Evolutionary conservation across 176 grass and related monocot species (phyloP).

Genomic region (Miscanthus lutarioriparius): DNA sequence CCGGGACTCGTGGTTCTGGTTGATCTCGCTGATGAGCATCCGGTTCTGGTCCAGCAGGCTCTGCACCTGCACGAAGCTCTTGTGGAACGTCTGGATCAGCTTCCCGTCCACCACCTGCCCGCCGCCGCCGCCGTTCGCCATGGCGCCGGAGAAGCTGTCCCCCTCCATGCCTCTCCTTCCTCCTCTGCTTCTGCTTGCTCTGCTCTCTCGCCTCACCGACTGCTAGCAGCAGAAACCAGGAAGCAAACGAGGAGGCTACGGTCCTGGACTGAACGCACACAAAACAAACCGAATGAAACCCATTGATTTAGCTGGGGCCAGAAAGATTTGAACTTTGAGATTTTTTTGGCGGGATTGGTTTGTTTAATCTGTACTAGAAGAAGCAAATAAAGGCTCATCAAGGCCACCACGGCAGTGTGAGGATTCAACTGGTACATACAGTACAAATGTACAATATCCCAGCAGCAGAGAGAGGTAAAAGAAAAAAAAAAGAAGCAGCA

Average conservation of each 20-base stretch:
- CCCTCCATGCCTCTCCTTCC: background rate
- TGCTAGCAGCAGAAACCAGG: too few relatives aligned
- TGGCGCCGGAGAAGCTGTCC: constrained; percentile 61
- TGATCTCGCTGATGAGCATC: constrained; percentile 83
- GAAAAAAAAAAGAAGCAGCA: background rate
- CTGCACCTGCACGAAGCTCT: constrained; percentile 91
- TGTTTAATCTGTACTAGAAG: constrained; percentile 21
- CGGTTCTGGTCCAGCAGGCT: constrained; percentile 77
- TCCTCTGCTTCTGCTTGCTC: background rate
- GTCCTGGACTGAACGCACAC: constrained; percentile 16
- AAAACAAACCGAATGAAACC: background rate
- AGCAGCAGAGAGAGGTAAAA: background rate
- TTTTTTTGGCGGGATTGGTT: constrained; percentile 21
- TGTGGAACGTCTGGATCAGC: constrained; percentile 73
- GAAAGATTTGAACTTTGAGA: background rate
- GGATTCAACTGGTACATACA: constrained; percentile 29
- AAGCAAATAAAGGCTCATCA: constrained; percentile 38
- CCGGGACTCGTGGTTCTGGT: constrained; percentile 77
- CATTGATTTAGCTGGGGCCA: constrained; percentile 1
- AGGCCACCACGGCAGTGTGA: constrained; percentile 22
- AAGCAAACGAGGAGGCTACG: background rate
- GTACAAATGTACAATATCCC: constrained; percentile 27
- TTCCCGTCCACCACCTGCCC: constrained; percentile 50
- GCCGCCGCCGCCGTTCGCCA: constrained; percentile 46
- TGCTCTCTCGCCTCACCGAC: background rate